Conservation (phyloP, 768 basidiomycete species). For the Lactarius quietus region DNA sequence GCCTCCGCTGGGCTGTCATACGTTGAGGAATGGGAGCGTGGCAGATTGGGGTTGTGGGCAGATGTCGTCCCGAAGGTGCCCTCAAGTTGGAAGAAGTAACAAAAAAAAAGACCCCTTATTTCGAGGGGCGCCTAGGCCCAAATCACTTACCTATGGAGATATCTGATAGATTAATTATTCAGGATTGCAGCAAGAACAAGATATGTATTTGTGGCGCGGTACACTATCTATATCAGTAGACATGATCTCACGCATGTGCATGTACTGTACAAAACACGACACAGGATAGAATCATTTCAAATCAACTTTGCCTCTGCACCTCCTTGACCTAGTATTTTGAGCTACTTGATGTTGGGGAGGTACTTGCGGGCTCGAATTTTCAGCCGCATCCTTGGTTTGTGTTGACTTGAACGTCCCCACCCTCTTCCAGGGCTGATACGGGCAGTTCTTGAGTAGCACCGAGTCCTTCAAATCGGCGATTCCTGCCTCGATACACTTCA, state of each 20-base stretch:
- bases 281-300: not conserved
- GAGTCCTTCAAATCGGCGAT: constrained; percentile 37
- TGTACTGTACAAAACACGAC: constrained; percentile 11
- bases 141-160: not conserved
- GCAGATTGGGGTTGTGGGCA: constrained; percentile 66
- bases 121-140: not conserved
- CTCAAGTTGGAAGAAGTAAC: constrained; percentile 62
- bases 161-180: not conserved
- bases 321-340: constrained; percentile 5
- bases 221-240: constrained; percentile 1
- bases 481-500: constrained; percentile 39
- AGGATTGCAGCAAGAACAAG: not conserved
- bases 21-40: constrained; percentile 73
- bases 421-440: constrained; percentile 49
- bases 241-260: not conserved
- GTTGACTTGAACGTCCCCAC: constrained; percentile 30
- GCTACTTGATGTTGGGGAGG: constrained; percentile 7
- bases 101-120: not conserved
- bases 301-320: constrained; percentile 11
- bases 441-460: constrained; percentile 34
- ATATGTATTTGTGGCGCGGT: constrained; percentile 16
- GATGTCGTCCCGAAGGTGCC: constrained; percentile 66
- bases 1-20: constrained; percentile 63
- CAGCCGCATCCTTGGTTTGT: constrained; percentile 31
- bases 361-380: constrained; percentile 33